Percentiles rank a stretch among this genome's conserved stretches.
phyloP scores from a whole-genome alignment of 495 filamentous ascomycete species.

The Haplographium delicatum region DNA sequence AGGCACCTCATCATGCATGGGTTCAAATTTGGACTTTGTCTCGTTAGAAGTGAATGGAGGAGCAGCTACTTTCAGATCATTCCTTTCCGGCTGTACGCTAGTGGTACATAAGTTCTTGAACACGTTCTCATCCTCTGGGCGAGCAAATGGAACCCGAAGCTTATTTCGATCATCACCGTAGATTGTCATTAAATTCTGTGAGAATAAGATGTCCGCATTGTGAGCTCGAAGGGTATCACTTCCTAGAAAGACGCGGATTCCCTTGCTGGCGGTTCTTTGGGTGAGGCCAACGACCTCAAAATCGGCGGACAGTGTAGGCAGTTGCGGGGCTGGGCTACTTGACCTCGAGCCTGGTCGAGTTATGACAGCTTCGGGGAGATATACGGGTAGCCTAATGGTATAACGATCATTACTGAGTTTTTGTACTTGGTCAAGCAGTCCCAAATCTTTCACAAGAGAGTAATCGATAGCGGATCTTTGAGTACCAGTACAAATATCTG shows the following conservation, averaged over 20 bases:
- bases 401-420: constrained; percentile 54
- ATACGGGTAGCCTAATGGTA: constrained; percentile 72
- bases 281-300: constrained; percentile 57
- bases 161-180: constrained; percentile 84
- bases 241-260: constrained; percentile 76
- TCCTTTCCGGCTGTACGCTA: constrained; percentile 42
- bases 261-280: constrained; percentile 39
- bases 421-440: constrained; percentile 60
- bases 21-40: constrained; percentile 13
- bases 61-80: constrained; percentile 45
- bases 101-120: constrained; percentile 72
- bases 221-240: constrained; percentile 83
- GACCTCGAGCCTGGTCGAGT: constrained; percentile 68
- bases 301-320: constrained; percentile 70
- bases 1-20: constrained; percentile 5
- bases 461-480: constrained; percentile 74
- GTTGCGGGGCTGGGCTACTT: constrained; percentile 67
- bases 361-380: constrained; percentile 84
- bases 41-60: constrained; percentile 21
- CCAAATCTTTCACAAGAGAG: constrained; percentile 65
- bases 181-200: constrained; percentile 79
- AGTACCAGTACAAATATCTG: constrained; percentile 87
- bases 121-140: constrained; percentile 78
- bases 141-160: constrained; percentile 85
- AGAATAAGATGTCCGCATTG: constrained; percentile 88